A percentile compares a stretch with the other conserved stretches of the same genome.
phyloP scores from a whole-genome alignment of 1,139 yeast genomes.

The Lodderomyces parapsilosis region DNA sequence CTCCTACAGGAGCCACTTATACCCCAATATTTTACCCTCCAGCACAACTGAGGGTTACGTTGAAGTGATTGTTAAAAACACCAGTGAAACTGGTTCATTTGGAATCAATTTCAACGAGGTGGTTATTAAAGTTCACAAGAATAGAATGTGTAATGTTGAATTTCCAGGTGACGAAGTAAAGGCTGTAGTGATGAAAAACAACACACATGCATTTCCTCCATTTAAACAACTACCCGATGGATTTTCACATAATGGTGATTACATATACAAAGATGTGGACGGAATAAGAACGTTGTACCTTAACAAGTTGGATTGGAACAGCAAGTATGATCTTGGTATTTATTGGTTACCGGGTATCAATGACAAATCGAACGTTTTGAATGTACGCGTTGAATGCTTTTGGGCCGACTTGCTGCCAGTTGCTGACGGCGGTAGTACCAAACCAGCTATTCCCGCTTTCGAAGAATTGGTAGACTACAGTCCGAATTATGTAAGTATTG shows the following conservation, averaged over 20 bases:
- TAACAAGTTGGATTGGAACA: conserved; percentile 64
- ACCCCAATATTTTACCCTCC: conserved; percentile 53
- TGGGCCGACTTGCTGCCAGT: conserved; percentile 62
- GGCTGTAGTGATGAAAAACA: conserved; percentile 7
- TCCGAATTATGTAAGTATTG: conserved; percentile 63
- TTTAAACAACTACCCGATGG: conserved; percentile 44
- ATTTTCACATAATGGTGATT: conserved; percentile 48
- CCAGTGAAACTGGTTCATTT: conserved; percentile 43
- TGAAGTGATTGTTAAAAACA: conserved; percentile 46
- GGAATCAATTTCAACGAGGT: conserved; percentile 69
- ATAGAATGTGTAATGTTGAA: conserved; percentile 59
- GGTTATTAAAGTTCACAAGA: conserved; percentile 55
- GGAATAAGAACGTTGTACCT: conserved; percentile 66
- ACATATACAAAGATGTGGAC: conserved; percentile 47
- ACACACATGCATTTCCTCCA: conserved; percentile 32
- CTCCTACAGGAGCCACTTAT: conserved; percentile 45
- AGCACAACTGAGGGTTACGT: conserved; percentile 43
- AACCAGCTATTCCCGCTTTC: conserved; percentile 59
- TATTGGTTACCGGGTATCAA: conserved; percentile 75
- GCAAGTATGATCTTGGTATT: conserved; percentile 58
- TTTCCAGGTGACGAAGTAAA: conserved; percentile 34
- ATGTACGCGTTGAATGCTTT: conserved; percentile 59
- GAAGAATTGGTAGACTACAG: conserved; percentile 65
- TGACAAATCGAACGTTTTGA: conserved; percentile 40
- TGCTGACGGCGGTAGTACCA: conserved; percentile 33